These are phyloP conservation scores for Populus alba DNA, from an alignment of 345 rosid species.

Conservation along the genomic window DNA sequence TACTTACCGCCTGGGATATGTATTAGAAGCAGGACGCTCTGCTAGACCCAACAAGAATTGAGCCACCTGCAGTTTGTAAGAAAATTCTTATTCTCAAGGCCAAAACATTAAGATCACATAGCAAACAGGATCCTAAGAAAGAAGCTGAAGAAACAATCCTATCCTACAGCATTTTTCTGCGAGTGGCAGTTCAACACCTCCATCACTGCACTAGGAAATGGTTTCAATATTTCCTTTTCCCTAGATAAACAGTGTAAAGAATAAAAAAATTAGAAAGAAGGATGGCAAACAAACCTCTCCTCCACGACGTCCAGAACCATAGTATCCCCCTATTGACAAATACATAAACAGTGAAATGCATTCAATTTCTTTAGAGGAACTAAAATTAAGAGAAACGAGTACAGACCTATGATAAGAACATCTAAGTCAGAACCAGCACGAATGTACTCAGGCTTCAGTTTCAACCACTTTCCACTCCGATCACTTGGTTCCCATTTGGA, in stretches of 20 bases:
- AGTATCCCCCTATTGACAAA: conserved; percentile 72
- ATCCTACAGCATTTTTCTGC: neutral
- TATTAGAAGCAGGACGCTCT: conserved; percentile 57
- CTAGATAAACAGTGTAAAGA: neutral
- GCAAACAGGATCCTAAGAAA: neutral
- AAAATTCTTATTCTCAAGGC: neutral
- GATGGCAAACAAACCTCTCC: conserved; percentile 56
- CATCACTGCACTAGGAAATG: neutral
- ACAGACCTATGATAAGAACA: conserved; percentile 82
- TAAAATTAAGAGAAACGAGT: conserved; percentile 9
- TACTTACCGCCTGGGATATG: conserved; percentile 69
- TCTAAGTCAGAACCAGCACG: conserved; percentile 89
- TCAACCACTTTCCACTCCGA: conserved; percentile 97
- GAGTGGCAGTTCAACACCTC: neutral
- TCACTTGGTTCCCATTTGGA: conserved; percentile 99
- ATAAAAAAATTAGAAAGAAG: conserved; percentile 7
- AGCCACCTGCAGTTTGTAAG: conserved; percentile 55
- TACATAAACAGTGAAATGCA: neutral
- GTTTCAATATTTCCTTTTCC: neutral
- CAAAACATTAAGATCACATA: neutral
- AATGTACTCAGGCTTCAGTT: conserved; percentile 87
- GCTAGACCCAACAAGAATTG: conserved; percentile 93
- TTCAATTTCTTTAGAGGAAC: conserved; percentile 8
- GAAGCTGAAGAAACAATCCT: neutral
- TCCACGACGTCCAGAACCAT: conserved; percentile 96